A percentile compares a stretch with the other conserved stretches of the same genome.
phyloP scores from a whole-genome alignment of 2,329 filamentous ascomycete genomes.

The Aspergillus sp. region DNA sequence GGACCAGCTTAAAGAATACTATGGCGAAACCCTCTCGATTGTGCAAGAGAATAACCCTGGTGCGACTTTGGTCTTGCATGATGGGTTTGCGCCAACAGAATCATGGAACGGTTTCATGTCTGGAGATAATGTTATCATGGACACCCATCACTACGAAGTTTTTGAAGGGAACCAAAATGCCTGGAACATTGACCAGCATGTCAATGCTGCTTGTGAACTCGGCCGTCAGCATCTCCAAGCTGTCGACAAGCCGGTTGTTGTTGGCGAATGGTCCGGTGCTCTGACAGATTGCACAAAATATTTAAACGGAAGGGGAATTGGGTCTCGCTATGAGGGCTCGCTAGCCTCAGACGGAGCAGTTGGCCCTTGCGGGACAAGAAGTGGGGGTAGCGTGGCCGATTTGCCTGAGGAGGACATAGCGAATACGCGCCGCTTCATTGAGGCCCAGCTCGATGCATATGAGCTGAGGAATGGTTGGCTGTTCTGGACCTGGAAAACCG shows the following conservation, averaged over 20 bases:
- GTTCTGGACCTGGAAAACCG: slow-evolving; percentile 54
- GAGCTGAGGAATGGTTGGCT: slow-evolving; percentile 47
- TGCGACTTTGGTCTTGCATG: slow-evolving; percentile 57
- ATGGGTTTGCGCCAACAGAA: slow-evolving; percentile 46
- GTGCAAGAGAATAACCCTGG: slow-evolving; percentile 47
- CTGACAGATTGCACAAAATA: slow-evolving; percentile 61
- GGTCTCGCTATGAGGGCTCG: slow-evolving; percentile 59
- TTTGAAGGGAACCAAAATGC: slow-evolving; percentile 56
- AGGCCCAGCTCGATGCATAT: slow-evolving; percentile 47
- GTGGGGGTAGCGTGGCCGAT: slow-evolving; percentile 48
- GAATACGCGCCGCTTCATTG: slow-evolving; percentile 45
- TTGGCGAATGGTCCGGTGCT: slow-evolving; percentile 69
- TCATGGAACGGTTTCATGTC: slow-evolving; percentile 64
- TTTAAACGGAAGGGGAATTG: slow-evolving; percentile 58
- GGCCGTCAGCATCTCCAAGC: slow-evolving; percentile 48
- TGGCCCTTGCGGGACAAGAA: slow-evolving; percentile 56
- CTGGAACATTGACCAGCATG: slow-evolving; percentile 54
- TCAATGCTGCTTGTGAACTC: slow-evolving; percentile 57
- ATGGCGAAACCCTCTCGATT: slow-evolving; percentile 53
- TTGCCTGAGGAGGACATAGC: slow-evolving; percentile 38
- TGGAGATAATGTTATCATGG: slow-evolving; percentile 56
- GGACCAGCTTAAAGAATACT: slow-evolving; percentile 52
- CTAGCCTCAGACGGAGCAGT: slow-evolving; percentile 49
- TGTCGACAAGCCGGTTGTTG: slow-evolving; percentile 65
- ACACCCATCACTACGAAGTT: slow-evolving; percentile 69